phyloP scores from a whole-genome alignment of 2,329 filamentous ascomycete genomes.

The Colletotrichum magnum region DNA sequence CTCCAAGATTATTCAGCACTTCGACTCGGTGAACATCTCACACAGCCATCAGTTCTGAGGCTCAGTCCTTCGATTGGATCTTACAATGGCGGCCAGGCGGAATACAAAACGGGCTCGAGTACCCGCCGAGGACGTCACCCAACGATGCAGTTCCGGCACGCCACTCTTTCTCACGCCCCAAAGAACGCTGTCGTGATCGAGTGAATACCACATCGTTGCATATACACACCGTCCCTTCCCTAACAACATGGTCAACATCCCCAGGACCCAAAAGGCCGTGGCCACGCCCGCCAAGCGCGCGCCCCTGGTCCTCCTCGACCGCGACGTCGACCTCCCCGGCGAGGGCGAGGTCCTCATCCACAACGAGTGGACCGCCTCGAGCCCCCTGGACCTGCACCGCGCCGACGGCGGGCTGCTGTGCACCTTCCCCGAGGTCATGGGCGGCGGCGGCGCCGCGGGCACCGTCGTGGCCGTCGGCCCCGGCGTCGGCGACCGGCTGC shows the following conservation, averaged over 20 bases:
- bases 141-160: background rate
- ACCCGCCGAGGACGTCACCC: background rate
- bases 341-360: conserved; percentile 67
- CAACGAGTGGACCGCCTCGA: conserved; percentile 72
- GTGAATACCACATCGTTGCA: background rate
- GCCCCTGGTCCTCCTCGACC: conserved; percentile 44
- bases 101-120: background rate
- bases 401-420: conserved; percentile 72
- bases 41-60: background rate
- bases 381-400: conserved; percentile 73
- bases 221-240: background rate
- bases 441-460: conserved; percentile 65
- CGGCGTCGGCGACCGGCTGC: conserved; percentile 46
- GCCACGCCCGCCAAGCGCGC: conserved; percentile 42
- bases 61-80: background rate
- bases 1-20: conserved; percentile 25
- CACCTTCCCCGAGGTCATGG: conserved; percentile 64
- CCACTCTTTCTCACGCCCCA: background rate
- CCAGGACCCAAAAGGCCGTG: conserved; percentile 46
- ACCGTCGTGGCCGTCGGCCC: conserved; percentile 65
- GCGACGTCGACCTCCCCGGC: conserved; percentile 49
- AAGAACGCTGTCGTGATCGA: background rate
- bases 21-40: background rate
- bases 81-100: too few relatives aligned
- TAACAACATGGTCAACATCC: conserved; percentile 30